These are phyloP conservation scores for Ustilago cynodontis DNA, from an alignment of 1,284 basidiomycete species.

Conservation along the genomic window DNA sequence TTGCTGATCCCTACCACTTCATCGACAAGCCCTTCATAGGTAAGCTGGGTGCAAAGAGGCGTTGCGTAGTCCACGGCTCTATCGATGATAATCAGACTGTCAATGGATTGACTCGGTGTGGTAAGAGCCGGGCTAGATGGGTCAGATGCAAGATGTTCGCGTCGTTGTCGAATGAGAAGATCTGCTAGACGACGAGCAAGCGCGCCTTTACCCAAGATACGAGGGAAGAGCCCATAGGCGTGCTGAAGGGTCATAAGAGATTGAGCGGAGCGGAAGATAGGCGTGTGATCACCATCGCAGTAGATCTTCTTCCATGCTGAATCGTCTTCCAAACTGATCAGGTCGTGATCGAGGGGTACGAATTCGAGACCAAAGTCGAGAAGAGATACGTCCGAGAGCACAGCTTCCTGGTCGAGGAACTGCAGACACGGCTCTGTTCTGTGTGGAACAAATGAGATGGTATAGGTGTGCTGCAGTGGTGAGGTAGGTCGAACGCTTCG, in stretches of 20 bases:
- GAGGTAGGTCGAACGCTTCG: slow-evolving; percentile 49
- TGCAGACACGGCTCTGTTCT: slow-evolving; percentile 80
- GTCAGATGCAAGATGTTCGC: slow-evolving; percentile 69
- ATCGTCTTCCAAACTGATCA: slow-evolving; percentile 65
- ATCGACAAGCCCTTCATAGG: slow-evolving; percentile 96
- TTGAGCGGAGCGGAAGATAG: slow-evolving; percentile 87
- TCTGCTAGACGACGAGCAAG: slow-evolving; percentile 80
- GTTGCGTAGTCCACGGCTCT: slow-evolving; percentile 95
- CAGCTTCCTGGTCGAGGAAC: slow-evolving; percentile 48
- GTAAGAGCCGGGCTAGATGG: slow-evolving; percentile 61
- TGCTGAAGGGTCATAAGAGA: slow-evolving; percentile 87
- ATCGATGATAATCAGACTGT: slow-evolving; percentile 89
- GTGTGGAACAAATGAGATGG: slow-evolving; percentile 88
- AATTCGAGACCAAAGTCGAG: slow-evolving; percentile 88
- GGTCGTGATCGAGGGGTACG: slow-evolving; percentile 88
- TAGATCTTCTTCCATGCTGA: slow-evolving; percentile 52
- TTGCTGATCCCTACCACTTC: slow-evolving; percentile 91
- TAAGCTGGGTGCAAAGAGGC: slow-evolving; percentile 93
- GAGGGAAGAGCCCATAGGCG: slow-evolving; percentile 88
- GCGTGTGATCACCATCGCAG: slow-evolving; percentile 92
- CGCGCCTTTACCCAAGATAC: slow-evolving; percentile 93
- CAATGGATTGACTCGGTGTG: slow-evolving; percentile 74
- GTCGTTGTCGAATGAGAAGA: slow-evolving; percentile 78
- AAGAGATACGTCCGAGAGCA: slow-evolving; percentile 48
- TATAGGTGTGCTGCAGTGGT: slow-evolving; percentile 80